Evolutionary conservation across 2,329 filamentous ascomycete genomes (phyloP), one percentile per base, ranked within the genome.

Genomic region (Cordyceps pruinosa): DNA sequence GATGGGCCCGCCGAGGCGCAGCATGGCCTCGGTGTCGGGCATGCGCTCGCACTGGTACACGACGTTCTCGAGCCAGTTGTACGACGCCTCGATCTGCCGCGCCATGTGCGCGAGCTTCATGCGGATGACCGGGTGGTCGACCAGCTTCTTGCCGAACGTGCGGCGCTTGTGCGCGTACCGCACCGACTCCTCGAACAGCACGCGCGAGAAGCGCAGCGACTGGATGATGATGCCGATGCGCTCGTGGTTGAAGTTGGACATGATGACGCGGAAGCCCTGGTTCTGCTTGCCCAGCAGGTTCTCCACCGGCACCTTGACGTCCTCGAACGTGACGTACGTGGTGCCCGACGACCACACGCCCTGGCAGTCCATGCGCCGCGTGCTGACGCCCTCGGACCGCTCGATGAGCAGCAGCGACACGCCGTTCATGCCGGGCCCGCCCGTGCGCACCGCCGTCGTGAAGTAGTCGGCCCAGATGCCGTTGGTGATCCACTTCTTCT

Each of bases 401-500:
- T 97, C 93, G 64, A 99, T 96, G 59, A 99, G 86, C 52, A 99
- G 83, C 52, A 97, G 82, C 30, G 86, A 90, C 61, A 99, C 81
- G 59, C 94, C 94, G 69, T 93, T 92, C 92, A 97, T 97, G 64
- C 94, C 94, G 25, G 83, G 78, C 34, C 85, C 87, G 62, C 88
- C 91, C 13, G 94, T 99, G 60, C 94, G 87, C 39, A 99, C 94
- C 26, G 93, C 94, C 15, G 90, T 95, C 56, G 94, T 97, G 79
- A 97, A 97, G 78, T 97, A 99, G 73, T 99, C 94, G 61, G 81
- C 84, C 90, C 91, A 97, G 68, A 97, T 84, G 68, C 94, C 94
- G 75, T 99, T 99, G 67, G 93, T 97, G 73, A 97, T 97, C 93
- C 94, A 97, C 78, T 99, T 99, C 88, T 99, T 97, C 84, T 97